Evolutionary conservation across 257 asterid species (phyloP).

Genomic region (Penstemon eatonii): DNA sequence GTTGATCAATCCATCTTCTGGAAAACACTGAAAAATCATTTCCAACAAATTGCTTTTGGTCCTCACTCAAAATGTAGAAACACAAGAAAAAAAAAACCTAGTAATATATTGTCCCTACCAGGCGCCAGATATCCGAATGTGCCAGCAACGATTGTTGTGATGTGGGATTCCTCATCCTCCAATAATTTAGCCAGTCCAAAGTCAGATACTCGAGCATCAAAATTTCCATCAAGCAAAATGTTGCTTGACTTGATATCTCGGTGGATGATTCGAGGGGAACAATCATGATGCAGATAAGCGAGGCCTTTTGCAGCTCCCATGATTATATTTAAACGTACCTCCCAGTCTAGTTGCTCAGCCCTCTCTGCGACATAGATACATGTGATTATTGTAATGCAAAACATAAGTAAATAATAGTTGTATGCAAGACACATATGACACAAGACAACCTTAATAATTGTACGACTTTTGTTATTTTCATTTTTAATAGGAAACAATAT

Average conservation of each 20-base stretch:
- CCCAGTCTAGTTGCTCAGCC: slow-evolving; percentile 90
- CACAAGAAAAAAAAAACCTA: slow-evolving; percentile 18
- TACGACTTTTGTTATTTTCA: not conserved
- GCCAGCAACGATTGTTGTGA: slow-evolving; percentile 96
- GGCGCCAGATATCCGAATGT: slow-evolving; percentile 98
- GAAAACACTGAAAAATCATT: slow-evolving; percentile 19
- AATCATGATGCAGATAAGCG: slow-evolving; percentile 92
- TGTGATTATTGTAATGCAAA: slow-evolving; percentile 20
- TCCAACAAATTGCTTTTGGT: slow-evolving; percentile 1
- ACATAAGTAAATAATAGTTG: slow-evolving; percentile 6
- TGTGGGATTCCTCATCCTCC: slow-evolving; percentile 94
- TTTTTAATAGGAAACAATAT: not conserved
- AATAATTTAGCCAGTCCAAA: slow-evolving; percentile 92
- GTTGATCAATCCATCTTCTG: not conserved
- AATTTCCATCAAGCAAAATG: slow-evolving; percentile 83
- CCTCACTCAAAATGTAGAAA: slow-evolving; percentile 9
- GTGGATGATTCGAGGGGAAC: slow-evolving; percentile 91
- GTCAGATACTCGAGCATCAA: slow-evolving; percentile 92
- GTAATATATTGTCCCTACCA: slow-evolving; percentile 43
- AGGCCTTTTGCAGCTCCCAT: slow-evolving; percentile 96
- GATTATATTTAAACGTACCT: slow-evolving; percentile 74
- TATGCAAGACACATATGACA: slow-evolving; percentile 7
- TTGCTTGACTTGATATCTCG: slow-evolving; percentile 95
- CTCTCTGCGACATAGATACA: slow-evolving; percentile 48
- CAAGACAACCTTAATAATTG: slow-evolving; percentile 10